phyloP scores from a whole-genome alignment of 345 rosid genomes.

The Ceriops decandra region DNA sequence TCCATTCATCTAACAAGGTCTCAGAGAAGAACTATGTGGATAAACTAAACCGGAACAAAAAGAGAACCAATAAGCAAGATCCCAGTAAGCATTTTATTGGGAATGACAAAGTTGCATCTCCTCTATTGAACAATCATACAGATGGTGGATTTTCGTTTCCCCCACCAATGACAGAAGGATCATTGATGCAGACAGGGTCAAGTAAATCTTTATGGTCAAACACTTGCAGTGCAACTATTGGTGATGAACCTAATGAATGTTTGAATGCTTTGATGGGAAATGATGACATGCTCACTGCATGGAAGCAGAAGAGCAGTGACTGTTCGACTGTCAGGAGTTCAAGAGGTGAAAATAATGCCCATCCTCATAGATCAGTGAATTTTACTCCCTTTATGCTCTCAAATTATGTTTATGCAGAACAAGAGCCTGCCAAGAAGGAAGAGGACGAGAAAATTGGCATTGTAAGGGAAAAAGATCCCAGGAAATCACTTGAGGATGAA shows the following conservation, averaged over 20 bases:
- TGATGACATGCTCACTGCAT: conserved; percentile 67
- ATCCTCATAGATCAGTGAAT: conserved; percentile 53
- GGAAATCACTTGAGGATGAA: conserved; percentile 77
- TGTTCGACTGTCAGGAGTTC: conserved; percentile 70
- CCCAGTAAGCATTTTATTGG: conserved; percentile 37
- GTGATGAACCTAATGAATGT: conserved; percentile 46
- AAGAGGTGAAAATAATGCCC: conserved; percentile 59
- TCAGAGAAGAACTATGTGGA: conserved; percentile 51
- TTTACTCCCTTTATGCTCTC: conserved; percentile 70
- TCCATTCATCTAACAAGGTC: conserved; percentile 44
- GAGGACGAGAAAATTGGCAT: conserved; percentile 47
- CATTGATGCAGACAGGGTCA: conserved; percentile 49
- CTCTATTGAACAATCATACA: conserved; percentile 45
- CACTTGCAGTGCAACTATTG: conserved; percentile 39
- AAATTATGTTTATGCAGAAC: conserved; percentile 58
- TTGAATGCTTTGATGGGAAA: conserved; percentile 52
- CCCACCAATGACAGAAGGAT: conserved; percentile 60
- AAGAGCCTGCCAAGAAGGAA: conserved; percentile 50
- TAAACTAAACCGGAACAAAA: conserved; percentile 42
- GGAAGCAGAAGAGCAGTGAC: conserved; percentile 80
- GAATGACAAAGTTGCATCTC: conserved; percentile 44
- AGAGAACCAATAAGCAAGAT: conserved; percentile 45
- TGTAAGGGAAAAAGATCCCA: conserved; percentile 67
- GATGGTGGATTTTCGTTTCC: conserved; percentile 77
- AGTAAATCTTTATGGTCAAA: conserved; percentile 67